These are phyloP conservation scores for Chalciporus chontae DNA, from an alignment of 768 basidiomycete species.

Conservation along the genomic window DNA sequence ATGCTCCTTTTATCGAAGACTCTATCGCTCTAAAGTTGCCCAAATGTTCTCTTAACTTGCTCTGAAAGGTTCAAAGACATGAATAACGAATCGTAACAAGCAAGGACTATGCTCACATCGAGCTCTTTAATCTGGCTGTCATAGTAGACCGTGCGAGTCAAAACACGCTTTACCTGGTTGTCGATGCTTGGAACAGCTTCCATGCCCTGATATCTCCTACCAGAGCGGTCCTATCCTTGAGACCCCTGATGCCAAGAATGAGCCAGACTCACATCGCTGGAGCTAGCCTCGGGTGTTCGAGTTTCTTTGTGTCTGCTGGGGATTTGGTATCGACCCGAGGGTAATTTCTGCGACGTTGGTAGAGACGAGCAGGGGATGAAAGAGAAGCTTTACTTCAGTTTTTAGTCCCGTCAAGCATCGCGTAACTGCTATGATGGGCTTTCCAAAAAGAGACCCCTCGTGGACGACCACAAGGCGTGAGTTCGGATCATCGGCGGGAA, in stretches of 20 bases:
- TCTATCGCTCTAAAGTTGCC: slow-evolving; percentile 76
- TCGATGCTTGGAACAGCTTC: slow-evolving; percentile 32
- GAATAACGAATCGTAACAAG: background rate
- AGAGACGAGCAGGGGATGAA: background rate
- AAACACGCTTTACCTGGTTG: slow-evolving; percentile 41
- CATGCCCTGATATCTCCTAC: slow-evolving; percentile 9
- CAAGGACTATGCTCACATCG: slow-evolving; percentile 37
- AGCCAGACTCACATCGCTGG: slow-evolving; percentile 11
- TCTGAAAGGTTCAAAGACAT: slow-evolving; percentile 34
- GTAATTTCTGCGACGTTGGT: background rate
- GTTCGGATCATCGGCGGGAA: too few species aligned
- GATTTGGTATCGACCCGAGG: slow-evolving; percentile 4
- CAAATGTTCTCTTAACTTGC: slow-evolving; percentile 63
- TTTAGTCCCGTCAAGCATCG: background rate
- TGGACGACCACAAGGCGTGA: background rate
- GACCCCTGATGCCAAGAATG: slow-evolving; percentile 9
- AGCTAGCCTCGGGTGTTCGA: slow-evolving; percentile 1
- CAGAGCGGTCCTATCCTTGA: background rate
- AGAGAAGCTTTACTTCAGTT: background rate
- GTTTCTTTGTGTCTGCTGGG: background rate
- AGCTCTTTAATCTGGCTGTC: slow-evolving; percentile 61
- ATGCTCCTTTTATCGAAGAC: slow-evolving; percentile 61
- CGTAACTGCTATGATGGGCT: background rate
- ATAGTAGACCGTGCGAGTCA: slow-evolving; percentile 45
- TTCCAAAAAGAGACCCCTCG: background rate